These are phyloP conservation scores for Heracleum sosnowskyi DNA, from an alignment of 129 eudicot genomes.

Conservation along the genomic window DNA sequence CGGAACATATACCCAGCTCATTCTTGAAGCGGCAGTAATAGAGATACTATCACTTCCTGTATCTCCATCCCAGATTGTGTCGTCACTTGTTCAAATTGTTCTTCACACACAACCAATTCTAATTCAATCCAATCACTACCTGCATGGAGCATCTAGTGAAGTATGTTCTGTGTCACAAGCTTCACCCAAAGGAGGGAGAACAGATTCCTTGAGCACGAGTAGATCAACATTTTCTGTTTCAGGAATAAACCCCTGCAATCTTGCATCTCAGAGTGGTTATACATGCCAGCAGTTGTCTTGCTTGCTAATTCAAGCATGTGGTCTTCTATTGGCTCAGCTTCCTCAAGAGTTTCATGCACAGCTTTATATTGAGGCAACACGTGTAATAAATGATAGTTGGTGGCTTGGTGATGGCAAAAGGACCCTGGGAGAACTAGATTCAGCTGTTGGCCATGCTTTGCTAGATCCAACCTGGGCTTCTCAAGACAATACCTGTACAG, in stretches of 20 bases:
- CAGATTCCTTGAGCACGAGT: slow-evolving; percentile 71
- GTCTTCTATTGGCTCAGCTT: slow-evolving; percentile 89
- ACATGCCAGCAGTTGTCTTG: slow-evolving; percentile 88
- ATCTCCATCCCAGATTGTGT: slow-evolving; percentile 64
- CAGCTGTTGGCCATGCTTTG: slow-evolving; percentile 90
- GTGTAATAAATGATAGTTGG: slow-evolving; percentile 87
- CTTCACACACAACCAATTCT: slow-evolving; percentile 87
- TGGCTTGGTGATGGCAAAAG: slow-evolving; percentile 79
- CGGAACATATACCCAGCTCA: slow-evolving; percentile 80
- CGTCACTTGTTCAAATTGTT: slow-evolving; percentile 79
- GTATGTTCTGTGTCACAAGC: slow-evolving; percentile 70
- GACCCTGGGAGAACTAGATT: slow-evolving; percentile 60
- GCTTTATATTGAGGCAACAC: slow-evolving; percentile 73
- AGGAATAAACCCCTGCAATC: slow-evolving; percentile 42
- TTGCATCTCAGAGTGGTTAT: slow-evolving; percentile 77
- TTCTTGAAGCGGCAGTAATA: slow-evolving; percentile 91
- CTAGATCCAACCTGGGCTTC: slow-evolving; percentile 97
- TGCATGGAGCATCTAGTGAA: slow-evolving; percentile 47
- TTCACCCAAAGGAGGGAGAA: slow-evolving; percentile 92
- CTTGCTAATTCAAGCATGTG: slow-evolving; percentile 94
- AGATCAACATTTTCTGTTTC: slow-evolving; percentile 45
- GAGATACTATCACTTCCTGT: slow-evolving; percentile 83
- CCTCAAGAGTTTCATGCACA: slow-evolving; percentile 84
- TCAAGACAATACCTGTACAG: slow-evolving; percentile 90
- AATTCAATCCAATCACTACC: slow-evolving; percentile 69